These are phyloP conservation scores for Mucor piriformis DNA, from an alignment of 371 early-diverging fungal genomes.

Conservation along the genomic window DNA sequence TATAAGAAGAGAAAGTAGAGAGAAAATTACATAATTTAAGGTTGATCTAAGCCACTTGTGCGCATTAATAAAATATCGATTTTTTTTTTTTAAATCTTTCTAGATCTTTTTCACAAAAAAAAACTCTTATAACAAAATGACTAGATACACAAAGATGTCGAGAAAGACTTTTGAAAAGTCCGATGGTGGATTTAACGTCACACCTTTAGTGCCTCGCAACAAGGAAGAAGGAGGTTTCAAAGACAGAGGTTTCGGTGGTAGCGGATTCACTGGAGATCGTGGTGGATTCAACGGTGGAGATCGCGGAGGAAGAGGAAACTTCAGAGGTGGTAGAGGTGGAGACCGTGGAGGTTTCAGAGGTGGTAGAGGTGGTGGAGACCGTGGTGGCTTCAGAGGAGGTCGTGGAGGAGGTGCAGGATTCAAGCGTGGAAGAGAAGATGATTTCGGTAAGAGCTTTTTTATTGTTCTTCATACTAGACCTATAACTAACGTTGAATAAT, in stretches of 20 bases:
- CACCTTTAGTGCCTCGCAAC: conserved; percentile 54
- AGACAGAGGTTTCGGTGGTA: background rate
- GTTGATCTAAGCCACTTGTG: conserved; percentile 10
- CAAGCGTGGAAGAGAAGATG: conserved; percentile 21
- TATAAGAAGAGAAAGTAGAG: conserved; percentile 13
- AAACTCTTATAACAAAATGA: conserved; percentile 43
- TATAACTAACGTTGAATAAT: background rate
- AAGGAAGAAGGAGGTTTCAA: conserved; percentile 7
- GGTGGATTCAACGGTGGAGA: conserved; percentile 4
- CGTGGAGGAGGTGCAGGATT: conserved; percentile 4
- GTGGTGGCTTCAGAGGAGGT: conserved; percentile 11
- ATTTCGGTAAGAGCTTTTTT: background rate
- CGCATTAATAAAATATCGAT: background rate
- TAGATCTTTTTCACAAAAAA: background rate
- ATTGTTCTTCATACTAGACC: background rate
- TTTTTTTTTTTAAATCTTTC: conserved; percentile 1
- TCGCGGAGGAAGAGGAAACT: conserved; percentile 5
- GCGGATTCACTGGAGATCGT: background rate
- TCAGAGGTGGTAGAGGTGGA: background rate
- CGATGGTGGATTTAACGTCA: conserved; percentile 51
- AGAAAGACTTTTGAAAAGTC: conserved; percentile 65
- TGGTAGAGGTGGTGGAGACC: background rate
- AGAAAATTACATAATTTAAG: conserved; percentile 42
- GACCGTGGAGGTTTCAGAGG: conserved; percentile 11
- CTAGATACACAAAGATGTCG: conserved; percentile 65